phyloP scores from a whole-genome alignment of 2,329 filamentous ascomycete genomes.

The Microsporum ferrugineum region DNA sequence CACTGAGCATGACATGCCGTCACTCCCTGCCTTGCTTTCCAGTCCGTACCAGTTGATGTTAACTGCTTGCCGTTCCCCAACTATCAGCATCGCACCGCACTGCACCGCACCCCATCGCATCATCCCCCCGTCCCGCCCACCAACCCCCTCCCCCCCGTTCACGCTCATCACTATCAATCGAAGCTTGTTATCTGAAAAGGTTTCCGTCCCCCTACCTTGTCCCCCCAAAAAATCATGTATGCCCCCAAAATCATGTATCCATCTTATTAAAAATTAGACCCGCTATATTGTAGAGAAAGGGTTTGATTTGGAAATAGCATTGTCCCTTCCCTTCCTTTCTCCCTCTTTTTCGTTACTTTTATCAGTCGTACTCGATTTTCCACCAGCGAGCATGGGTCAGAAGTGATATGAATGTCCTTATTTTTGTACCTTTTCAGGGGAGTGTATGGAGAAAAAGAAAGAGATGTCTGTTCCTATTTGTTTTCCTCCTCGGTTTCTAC shows the following conservation, averaged over 20 bases:
- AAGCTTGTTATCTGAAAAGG: slow-evolving; percentile 15
- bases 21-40: background rate
- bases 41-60: background rate
- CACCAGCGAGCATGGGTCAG: slow-evolving; percentile 1
- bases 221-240: slow-evolving; percentile 16
- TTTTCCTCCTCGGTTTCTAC: background rate
- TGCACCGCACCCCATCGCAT: background rate
- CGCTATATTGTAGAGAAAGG: slow-evolving; percentile 8
- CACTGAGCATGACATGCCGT: background rate
- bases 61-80: background rate
- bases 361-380: background rate
- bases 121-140: background rate
- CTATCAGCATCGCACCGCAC: background rate
- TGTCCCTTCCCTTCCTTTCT: slow-evolving; percentile 4
- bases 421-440: slow-evolving; percentile 3
- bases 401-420: slow-evolving; percentile 1
- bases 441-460: slow-evolving; percentile 3
- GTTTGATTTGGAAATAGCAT: slow-evolving; percentile 7
- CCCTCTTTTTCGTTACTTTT: background rate
- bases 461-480: background rate
- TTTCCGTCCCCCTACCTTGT: slow-evolving; percentile 20
- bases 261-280: slow-evolving; percentile 13
- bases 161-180: slow-evolving; percentile 7
- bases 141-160: background rate
- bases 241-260: slow-evolving; percentile 7